A percentile compares a stretch with the other conserved stretches of the same genome.
Conservation (phyloP, 2,329 filamentous ascomycete genomes). For the Parastagonospora avenae region DNA sequence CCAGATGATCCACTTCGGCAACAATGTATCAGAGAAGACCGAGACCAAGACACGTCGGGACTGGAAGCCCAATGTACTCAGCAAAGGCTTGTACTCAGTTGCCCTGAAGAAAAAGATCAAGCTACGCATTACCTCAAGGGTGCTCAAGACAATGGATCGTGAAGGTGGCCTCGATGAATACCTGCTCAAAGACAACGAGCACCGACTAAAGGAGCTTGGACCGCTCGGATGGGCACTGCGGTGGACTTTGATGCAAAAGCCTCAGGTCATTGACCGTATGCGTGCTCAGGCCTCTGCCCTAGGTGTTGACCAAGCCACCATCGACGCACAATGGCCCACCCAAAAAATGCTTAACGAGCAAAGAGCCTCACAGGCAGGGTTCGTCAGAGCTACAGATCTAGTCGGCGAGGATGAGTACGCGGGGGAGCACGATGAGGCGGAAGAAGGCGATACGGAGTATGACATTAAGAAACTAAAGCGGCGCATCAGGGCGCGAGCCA, state of each 20-base stretch:
- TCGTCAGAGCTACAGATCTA: conserved; percentile 9
- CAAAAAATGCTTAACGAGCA: conserved; percentile 19
- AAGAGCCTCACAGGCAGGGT: conserved; percentile 3
- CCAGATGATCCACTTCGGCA: conserved; percentile 76
- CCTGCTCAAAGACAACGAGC: conserved; percentile 77
- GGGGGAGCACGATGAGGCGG: conserved; percentile 5
- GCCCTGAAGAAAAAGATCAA: conserved; percentile 67
- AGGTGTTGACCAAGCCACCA: conserved; percentile 61
- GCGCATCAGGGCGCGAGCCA: conserved; percentile 2
- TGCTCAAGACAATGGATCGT: conserved; percentile 72
- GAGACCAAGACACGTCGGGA: conserved; percentile 72
- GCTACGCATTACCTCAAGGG: conserved; percentile 71
- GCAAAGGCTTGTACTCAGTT: conserved; percentile 69
- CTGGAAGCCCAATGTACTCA: conserved; percentile 76
- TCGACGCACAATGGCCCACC: conserved; percentile 40
- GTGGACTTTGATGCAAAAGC: conserved; percentile 86
- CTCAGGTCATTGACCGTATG: conserved; percentile 68
- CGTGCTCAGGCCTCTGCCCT: conserved; percentile 67
- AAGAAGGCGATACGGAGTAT: conserved; percentile 7
- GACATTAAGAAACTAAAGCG: conserved; percentile 9
- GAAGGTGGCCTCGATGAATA: conserved; percentile 91
- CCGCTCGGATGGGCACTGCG: conserved; percentile 88
- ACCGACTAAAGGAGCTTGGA: conserved; percentile 82
- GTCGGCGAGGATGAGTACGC: conserved; percentile 8
- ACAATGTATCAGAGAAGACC: conserved; percentile 72